A percentile compares a stretch with the other conserved stretches of the same genome.
phyloP scores from a whole-genome alignment of 176 grass and related monocot genomes.

The Alopecurus myosuroides region DNA sequence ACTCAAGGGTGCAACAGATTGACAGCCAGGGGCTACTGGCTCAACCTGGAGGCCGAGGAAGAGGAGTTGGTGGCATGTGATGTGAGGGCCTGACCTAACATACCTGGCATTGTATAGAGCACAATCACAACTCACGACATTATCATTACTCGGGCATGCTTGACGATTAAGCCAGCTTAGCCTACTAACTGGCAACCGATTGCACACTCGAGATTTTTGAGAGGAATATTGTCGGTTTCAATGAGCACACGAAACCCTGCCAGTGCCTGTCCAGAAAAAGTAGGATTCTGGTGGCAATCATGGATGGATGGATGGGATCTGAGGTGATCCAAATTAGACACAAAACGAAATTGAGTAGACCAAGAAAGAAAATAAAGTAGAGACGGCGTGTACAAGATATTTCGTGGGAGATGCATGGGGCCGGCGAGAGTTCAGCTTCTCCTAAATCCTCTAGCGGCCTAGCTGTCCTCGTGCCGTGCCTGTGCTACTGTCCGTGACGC shows the following conservation, averaged over 20 bases:
- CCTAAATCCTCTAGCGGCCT: not conserved
- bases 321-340: not conserved
- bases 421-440: conserved; percentile 1
- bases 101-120: not conserved
- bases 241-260: not conserved
- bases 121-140: not conserved
- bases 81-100: not conserved
- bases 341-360: not conserved
- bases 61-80: not conserved
- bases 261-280: not conserved
- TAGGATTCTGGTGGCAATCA: not conserved
- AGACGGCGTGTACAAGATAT: not conserved
- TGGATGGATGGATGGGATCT: not conserved
- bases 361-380: not conserved
- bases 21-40: not conserved
- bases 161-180: not conserved
- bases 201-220: not conserved
- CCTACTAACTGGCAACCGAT: not conserved
- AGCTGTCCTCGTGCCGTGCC: not conserved
- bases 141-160: not conserved
- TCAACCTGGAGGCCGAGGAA: conserved; percentile 13
- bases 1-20: not conserved
- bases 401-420: not conserved
- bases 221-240: not conserved
- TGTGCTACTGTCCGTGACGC: not conserved